Base-by-base conservation (phyloP, 2,329 filamentous ascomycete species). In the Atkinsonella texensis region DNA sequence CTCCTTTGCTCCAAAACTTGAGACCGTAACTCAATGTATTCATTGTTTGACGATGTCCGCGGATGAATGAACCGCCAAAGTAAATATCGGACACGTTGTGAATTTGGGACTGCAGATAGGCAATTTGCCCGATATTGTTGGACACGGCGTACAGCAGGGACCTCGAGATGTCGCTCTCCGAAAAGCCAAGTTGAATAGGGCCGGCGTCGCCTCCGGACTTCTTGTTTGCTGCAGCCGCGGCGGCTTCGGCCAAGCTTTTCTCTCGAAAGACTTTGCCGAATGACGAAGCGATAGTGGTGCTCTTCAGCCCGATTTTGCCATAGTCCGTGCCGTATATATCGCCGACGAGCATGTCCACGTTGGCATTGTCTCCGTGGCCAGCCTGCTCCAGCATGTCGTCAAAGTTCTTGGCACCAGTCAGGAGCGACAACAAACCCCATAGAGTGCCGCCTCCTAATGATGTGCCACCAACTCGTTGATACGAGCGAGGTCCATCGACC, bases 271-370 rank as follows among this genome's bases (percentile, higher is more conserved):
- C 91, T 65, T 97, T 97, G 52, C 93, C 93, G 64, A 98, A 97
- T 1, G 88, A 95, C 60, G 87, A 94, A 4, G 93, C 93, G 61
- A 98, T 98, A 10, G 93, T 91, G 4, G 85, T 94, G 68, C 87
- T 91, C 72, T 96, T 97, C 46, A 98, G 76, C 0, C 93, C 93
- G 53, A 98, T 97, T 70, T 96, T 96, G 65, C 83, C 85, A 63
- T 98, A 98, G 59, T 94, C 91, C 56, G 87, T 87, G 53, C 93
- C 93, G 68, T 98, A 98, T 49, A 98, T 98, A 67, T 98, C 93
- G 18, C 93, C 93, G 0, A 98, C 93, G 17, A 98, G 76, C 84
- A 98, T 90, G 65, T 98, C 93, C 10, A 98, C 93, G 31, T 86
- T 85, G 39, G 85, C 78, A 62, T 98, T 98, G 70, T 98, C 93